Base-by-base conservation (phyloP, 257 asterid species). In the Forsythia suspensa region DNA sequence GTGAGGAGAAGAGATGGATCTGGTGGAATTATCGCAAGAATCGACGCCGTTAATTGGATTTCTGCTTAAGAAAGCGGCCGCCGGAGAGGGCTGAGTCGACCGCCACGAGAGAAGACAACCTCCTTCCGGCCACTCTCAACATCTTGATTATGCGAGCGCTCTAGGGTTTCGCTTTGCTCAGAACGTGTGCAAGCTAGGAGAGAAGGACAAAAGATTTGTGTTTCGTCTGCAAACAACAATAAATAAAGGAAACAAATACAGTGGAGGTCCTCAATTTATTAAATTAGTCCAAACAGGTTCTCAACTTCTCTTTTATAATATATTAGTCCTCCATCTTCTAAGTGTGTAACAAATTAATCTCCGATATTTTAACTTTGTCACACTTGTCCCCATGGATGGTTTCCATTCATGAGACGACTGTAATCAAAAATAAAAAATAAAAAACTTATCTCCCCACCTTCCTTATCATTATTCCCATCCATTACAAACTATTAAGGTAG, bases 111-210 rank as follows among this genome's bases (percentile, higher is more conserved):
- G 91, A 83, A 80, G 90, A 89, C 16, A 88, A 69, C 91, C 92
- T 89, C 89, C 91, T 87, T 84, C 97, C 91, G 29, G 91, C 92
- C 55, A 89, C 80, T 76, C 95, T 84, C 74, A 93, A 81, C 97
- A 90, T 92, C 82, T 77, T n/a, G 21, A 10, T 61, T 70, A 40
- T 37, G 36, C 67, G 67, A 20, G 11, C 21, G 13, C 13, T 59
- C 29, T 59, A 59, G 67, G 67, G 67, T 59, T 59, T 59, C 67
- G 67, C 2, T 59, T 13, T 59, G 37, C 37, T 59, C 67, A 9
- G 67, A 59, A 48, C 13, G 67, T 20, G 29, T 8, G 5, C 13
- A 20, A 20, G 37, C 36, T 59, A 3, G 36, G 15, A 57, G 36
- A 20, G 36, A 57, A 20, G 6, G 3, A n/a, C n/a, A n/a, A n/a